A percentile compares a stretch with the other conserved stretches of the same genome.
phyloP scores from a whole-genome alignment of 371 early-diverging fungal species.

The Zychaea mexicana region DNA sequence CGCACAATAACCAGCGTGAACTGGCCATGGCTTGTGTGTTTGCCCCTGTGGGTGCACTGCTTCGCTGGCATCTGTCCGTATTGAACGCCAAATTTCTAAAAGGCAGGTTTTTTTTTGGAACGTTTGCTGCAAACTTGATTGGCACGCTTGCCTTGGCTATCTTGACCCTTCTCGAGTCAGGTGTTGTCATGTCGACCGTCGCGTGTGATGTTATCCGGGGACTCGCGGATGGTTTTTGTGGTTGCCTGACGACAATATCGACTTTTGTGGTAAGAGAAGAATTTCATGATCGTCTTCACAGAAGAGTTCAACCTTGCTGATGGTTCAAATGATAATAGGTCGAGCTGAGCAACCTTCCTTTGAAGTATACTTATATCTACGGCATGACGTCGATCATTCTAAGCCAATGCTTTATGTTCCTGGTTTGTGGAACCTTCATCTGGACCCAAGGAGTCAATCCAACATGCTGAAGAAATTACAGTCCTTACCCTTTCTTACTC shows the following conservation, averaged over 20 bases:
- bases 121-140: slow-evolving; percentile 65
- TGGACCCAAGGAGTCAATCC: slow-evolving; percentile 50
- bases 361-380: slow-evolving; percentile 46
- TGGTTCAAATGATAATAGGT: too few relatives aligned
- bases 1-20: slow-evolving; percentile 33
- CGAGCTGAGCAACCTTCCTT: slow-evolving; percentile 45
- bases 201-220: slow-evolving; percentile 57
- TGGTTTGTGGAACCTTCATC: slow-evolving; percentile 53
- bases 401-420: slow-evolving; percentile 53
- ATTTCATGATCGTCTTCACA: background rate
- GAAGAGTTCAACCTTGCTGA: background rate
- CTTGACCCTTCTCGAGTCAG: slow-evolving; percentile 46
- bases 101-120: slow-evolving; percentile 43
- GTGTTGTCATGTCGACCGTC: slow-evolving; percentile 23
- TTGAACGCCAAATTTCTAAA: slow-evolving; percentile 39
- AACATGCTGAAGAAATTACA: slow-evolving; percentile 1
- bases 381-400: slow-evolving; percentile 44
- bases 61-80: slow-evolving; percentile 69
- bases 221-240: slow-evolving; percentile 71
- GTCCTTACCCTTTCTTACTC: background rate
- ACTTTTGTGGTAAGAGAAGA: slow-evolving; percentile 61
- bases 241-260: slow-evolving; percentile 78
- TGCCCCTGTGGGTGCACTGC: slow-evolving; percentile 63
- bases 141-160: slow-evolving; percentile 62
- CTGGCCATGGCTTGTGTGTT: slow-evolving; percentile 53